phyloP scores from a whole-genome alignment of 78 protist species.

The Bodo saltans region DNA sequence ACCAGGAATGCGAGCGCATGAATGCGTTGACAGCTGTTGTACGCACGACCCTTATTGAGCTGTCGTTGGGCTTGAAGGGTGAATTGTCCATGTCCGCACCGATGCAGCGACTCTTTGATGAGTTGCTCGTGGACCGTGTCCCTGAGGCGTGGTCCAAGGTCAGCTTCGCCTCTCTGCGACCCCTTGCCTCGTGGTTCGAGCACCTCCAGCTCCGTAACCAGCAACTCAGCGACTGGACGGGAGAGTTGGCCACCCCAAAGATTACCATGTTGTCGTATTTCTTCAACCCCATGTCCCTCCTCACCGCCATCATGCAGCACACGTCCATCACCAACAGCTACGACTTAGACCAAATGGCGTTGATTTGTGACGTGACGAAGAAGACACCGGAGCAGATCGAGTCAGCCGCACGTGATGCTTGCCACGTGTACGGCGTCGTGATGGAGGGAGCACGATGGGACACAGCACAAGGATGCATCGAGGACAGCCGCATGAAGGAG shows the following conservation, averaged over 20 bases:
- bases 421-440: constrained; percentile 45
- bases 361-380: constrained; percentile 33
- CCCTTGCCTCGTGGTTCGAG: constrained; percentile 56
- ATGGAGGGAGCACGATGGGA: constrained; percentile 53
- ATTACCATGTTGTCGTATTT: constrained; percentile 30
- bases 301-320: constrained; percentile 71
- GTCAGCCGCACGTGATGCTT: constrained; percentile 42
- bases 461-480: constrained; percentile 18
- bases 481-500: constrained; percentile 53
- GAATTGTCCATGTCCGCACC: constrained; percentile 55
- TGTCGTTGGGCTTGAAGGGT: constrained; percentile 58
- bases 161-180: constrained; percentile 66
- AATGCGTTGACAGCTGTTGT: constrained; percentile 34
- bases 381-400: constrained; percentile 36
- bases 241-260: constrained; percentile 43
- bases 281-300: constrained; percentile 73
- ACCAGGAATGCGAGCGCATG: constrained; percentile 55
- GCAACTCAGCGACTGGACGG: constrained; percentile 54
- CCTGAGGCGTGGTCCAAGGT: constrained; percentile 43
- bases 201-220: constrained; percentile 36
- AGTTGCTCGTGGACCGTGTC: constrained; percentile 41
- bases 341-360: constrained; percentile 55
- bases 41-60: constrained; percentile 35
- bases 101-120: constrained; percentile 47
- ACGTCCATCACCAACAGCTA: constrained; percentile 64